A percentile compares a stretch with the other conserved stretches of the same genome.
Conservation (phyloP, 73 alveolate genomes). For the Symbiodinium pilosum region DNA sequence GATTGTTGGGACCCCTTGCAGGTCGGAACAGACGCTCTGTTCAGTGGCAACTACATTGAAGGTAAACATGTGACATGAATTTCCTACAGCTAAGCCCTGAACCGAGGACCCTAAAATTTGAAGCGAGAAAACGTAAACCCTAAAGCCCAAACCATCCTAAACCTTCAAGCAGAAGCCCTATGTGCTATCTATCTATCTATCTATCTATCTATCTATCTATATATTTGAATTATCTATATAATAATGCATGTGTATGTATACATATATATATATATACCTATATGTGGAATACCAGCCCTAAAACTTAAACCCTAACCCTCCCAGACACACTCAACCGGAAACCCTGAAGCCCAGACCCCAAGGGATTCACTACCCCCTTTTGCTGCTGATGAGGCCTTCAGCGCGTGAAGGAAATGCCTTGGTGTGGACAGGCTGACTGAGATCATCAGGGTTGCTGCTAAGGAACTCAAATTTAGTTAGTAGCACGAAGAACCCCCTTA, state of each 20-base stretch:
- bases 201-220: no score
- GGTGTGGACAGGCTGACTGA: not conserved
- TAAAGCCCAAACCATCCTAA: not conserved
- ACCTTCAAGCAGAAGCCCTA: not conserved
- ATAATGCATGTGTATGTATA: no score
- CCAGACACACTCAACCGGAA: not conserved
- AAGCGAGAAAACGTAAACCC: not conserved
- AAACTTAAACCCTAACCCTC: not conserved
- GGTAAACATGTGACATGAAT: no score
- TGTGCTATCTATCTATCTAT: not conserved
- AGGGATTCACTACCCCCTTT: no score
- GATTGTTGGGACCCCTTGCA: no score
- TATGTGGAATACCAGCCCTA: not conserved
- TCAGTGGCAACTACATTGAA: no score
- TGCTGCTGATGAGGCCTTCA: not conserved
- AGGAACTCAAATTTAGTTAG: not conserved
- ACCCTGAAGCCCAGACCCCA: no score
- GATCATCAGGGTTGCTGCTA: not conserved
- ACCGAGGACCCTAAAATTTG: not conserved
- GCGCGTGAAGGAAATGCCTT: not conserved
- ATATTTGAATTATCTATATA: no score
- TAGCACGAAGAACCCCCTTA: no score
- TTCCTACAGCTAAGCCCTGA: not conserved
- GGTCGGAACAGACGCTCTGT: no score
- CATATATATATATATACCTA: no score